Evolutionary conservation across 352 stramenopile species (phyloP), one percentile per base, ranked within the genome.

Genomic region (Globisporangium perplexum): DNA sequence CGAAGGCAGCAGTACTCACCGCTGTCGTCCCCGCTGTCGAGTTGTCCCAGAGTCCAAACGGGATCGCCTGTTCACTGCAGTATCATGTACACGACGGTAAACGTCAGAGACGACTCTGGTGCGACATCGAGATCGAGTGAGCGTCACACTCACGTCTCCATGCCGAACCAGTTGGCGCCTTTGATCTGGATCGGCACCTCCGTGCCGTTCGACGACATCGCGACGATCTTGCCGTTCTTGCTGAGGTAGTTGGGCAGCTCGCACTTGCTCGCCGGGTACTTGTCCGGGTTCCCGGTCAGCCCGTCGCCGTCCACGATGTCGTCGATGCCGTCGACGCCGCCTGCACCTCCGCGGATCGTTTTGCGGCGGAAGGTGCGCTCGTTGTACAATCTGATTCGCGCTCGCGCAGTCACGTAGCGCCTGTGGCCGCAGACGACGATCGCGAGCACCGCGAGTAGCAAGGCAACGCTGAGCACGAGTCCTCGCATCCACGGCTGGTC

Each of bases 121-220:
- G 31, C 23, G 11, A 18, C 6, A 53, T 3, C 44, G n/a, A 49
- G 12, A 49, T 3, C 8, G 11, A 48, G 3, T 28, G 18, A 47
- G 15, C n/a, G 18, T 18, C 35, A 4, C 7, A 47, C 62, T 36
- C 60, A 67, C 10, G 79, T 88, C 51, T 89, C 78, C 78, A 89
- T 89, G 20, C 78, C 78, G 57, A 88, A 89, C 78, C 78, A 89
- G 54, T 88, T 89, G 46, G 84, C 53, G 17, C 78, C 78, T 35
- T 89, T 89, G 51, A 89, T 71, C 2, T 57, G 64, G 6, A 89
- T 61, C 0, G 62, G 42, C 6, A 82, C 59, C 45, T 89, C 76
- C 1, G 72, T 86, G 5, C 77, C 77, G 49, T 88, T 85, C 38
- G 41, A 43, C 15, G 59, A 55, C 18, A 57, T 24, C 26, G 50